Evolutionary conservation across 2,329 filamentous ascomycete genomes (phyloP).

Genomic region (Nigrograna mackinnonii): DNA sequence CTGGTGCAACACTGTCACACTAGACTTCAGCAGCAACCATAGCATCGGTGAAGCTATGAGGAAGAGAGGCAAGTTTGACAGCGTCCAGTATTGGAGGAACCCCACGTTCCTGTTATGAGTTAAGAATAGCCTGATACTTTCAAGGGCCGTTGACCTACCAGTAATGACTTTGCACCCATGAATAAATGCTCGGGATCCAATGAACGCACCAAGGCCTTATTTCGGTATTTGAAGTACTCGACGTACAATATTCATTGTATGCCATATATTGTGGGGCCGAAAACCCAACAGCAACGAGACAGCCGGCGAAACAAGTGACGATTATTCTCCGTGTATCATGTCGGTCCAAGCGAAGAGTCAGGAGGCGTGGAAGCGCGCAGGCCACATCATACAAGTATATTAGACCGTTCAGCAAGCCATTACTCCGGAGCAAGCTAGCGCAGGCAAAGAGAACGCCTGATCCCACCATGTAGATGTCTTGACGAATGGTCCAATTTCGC

Average conservation of each 20-base stretch:
- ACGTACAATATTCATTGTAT: constrained; percentile 64
- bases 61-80: constrained; percentile 86
- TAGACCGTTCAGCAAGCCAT: constrained; percentile 81
- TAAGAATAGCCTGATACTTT: neutral
- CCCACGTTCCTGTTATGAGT: constrained; percentile 74
- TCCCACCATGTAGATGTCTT: constrained; percentile 54
- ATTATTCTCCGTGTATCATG: constrained; percentile 56
- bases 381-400: constrained; percentile 63
- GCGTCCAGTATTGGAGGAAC: constrained; percentile 87
- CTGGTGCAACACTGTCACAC: constrained; percentile 44
- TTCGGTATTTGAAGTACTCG: constrained; percentile 8
- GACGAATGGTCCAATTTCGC: constrained; percentile 34
- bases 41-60: constrained; percentile 80
- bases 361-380: constrained; percentile 42
- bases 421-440: constrained; percentile 77
- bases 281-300: constrained; percentile 69
- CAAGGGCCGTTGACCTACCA: constrained; percentile 68
- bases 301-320: constrained; percentile 67
- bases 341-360: constrained; percentile 38
- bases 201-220: constrained; percentile 73
- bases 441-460: constrained; percentile 73
- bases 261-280: constrained; percentile 74
- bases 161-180: constrained; percentile 85
- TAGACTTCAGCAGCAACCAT: constrained; percentile 65
- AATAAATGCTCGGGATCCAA: constrained; percentile 83